Evolutionary conservation across 1,139 yeast species (phyloP).

Genomic region (Yamadazyma aaseri): DNA sequence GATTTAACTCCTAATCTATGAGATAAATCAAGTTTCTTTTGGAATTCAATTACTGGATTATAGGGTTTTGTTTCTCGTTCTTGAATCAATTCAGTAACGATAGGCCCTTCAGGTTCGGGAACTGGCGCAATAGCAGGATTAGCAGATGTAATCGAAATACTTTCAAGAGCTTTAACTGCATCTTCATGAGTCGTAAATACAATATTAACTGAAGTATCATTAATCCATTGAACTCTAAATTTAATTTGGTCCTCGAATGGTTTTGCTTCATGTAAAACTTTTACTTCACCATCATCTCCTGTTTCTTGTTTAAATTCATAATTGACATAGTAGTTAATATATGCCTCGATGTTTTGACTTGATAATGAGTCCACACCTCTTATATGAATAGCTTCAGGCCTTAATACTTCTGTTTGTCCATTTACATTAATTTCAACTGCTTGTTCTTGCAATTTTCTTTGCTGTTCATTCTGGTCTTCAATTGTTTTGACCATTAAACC

Average conservation of each 20-base stretch:
- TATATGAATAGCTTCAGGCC: conserved; percentile 54
- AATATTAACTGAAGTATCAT: conserved; percentile 59
- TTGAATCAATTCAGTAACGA: conserved; percentile 26
- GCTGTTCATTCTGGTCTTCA: conserved; percentile 38
- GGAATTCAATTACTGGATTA: conserved; percentile 36
- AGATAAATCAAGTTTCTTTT: conserved; percentile 31
- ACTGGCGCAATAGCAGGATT: conserved; percentile 16
- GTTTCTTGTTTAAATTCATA: conserved; percentile 21
- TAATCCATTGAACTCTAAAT: conserved; percentile 66
- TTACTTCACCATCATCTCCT: conserved; percentile 18
- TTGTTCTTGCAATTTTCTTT: conserved; percentile 31
- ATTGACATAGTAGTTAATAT: conserved; percentile 50
- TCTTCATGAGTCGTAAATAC: conserved; percentile 49
- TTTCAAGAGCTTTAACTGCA: conserved; percentile 38
- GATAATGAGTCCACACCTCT: conserved; percentile 69
- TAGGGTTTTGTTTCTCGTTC: conserved; percentile 40
- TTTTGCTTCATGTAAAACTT: conserved; percentile 22
- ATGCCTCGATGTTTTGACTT: conserved; percentile 61
- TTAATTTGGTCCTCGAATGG: conserved; percentile 29
- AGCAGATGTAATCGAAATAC: conserved; percentile 24
- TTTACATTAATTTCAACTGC: conserved; percentile 34
- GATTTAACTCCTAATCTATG: conserved; percentile 28
- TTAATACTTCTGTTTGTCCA: conserved; percentile 27
- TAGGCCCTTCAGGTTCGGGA: conserved; percentile 13
- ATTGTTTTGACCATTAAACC: conserved; percentile 42